Base-by-base conservation (phyloP, 106 monocot species). In the Allium cepa region DNA sequence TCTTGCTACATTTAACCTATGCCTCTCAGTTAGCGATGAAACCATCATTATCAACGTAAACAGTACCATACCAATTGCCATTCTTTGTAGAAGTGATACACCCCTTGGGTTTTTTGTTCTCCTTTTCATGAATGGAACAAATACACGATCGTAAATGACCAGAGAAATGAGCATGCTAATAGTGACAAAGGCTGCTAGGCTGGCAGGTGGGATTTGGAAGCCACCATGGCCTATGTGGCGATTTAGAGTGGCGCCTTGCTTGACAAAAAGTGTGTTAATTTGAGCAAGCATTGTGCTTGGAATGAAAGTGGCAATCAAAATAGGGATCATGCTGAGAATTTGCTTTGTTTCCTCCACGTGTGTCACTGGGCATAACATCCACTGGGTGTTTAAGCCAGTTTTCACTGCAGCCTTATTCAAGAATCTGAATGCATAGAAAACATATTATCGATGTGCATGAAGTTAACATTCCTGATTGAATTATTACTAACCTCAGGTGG, bases 321-420 rank as follows among this genome's bases (percentile, higher is more conserved):
- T 64, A 1, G 86, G 90, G 53, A 90, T 66, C 83, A 86, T 72
- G 12, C 68, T 16, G 9, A 86, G 26, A 22, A 90, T 90, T 53
- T 78, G 83, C 63, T 90, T 90, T 9, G 90, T 83, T 76, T 90
- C 86, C 60, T 90, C 90, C 17, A 85, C 82, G 17, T 80, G 75
- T 10, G 80, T 90, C 14, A 86, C 73, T 7, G 80, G 28, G 69
- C 80, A 78, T 22, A 82, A 47, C 7, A 27, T 59, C 87, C 90
- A 84, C 57, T 57, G 50, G 1, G 63, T 28, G 1, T 52, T 59
- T 6, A 60, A 22, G 4, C 62, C 57, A 12, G 45, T 62, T 53
- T 49, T 70, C 1, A 91, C 82, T 14, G 91, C 87, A 9, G 91
- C 91, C 64, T 64, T 87, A 64, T 82, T 76, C 3, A 91, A 73